A percentile compares a stretch with the other conserved stretches of the same genome.
Evolutionary conservation across 1,284 basidiomycete species (phyloP).

Genomic region (Heterobasidion irregulare): DNA sequence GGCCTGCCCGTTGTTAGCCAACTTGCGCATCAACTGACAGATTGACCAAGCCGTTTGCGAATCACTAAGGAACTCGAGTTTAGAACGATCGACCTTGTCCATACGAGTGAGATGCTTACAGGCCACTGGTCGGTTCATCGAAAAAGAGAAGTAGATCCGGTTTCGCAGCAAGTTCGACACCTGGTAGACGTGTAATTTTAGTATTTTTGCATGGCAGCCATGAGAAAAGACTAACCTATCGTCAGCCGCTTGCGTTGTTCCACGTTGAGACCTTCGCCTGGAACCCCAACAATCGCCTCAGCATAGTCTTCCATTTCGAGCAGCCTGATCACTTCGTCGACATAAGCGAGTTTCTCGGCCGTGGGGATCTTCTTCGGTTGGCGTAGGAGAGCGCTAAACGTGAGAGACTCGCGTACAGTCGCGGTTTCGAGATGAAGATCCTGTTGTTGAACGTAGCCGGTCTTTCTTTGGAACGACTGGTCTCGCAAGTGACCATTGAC

Average conservation of each 20-base stretch:
- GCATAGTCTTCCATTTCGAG: conserved; percentile 47
- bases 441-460: conserved; percentile 81
- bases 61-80: conserved; percentile 27
- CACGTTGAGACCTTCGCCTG: conserved; percentile 40
- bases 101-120: background rate
- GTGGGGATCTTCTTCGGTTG: conserved; percentile 67
- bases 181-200: no score
- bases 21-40: conserved; percentile 74
- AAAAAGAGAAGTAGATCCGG: conserved; percentile 78
- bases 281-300: conserved; percentile 46
- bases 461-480: conserved; percentile 72
- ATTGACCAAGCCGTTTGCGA: conserved; percentile 82
- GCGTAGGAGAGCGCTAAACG: conserved; percentile 84
- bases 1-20: conserved; percentile 73
- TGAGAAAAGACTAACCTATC: conserved; percentile 33
- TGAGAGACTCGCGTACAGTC: conserved; percentile 82
- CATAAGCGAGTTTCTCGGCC: conserved; percentile 76
- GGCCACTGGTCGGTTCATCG: conserved; percentile 39
- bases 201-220: no score
- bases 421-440: conserved; percentile 83
- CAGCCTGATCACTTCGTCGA: conserved; percentile 65
- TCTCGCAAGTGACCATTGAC: conserved; percentile 72
- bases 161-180: conserved; percentile 80
- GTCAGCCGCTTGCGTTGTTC: conserved; percentile 83
- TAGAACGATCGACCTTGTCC: no score